Base-by-base conservation (phyloP, 2,329 filamentous ascomycete genomes). In the Neopestalotiopsis clavispora region DNA sequence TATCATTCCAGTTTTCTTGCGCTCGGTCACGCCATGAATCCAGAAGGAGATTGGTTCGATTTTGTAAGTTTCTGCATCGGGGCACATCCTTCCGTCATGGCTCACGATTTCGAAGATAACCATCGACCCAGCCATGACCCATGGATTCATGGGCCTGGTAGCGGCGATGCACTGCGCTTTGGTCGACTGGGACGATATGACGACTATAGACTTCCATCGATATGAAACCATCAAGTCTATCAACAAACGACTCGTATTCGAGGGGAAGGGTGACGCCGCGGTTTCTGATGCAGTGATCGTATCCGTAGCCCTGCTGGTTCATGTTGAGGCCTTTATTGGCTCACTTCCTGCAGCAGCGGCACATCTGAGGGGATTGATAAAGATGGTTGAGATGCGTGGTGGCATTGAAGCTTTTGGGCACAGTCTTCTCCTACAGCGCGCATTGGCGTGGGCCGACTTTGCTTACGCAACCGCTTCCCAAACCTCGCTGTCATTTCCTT, bases 151-250 rank as follows among this genome's bases (percentile, higher is more conserved):
- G 71, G 77, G 76, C 4, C 72, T 77, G 70, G 71, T 78, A 32
- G 77, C 77, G 13, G 77, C 76, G n/a, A 78, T 79, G 76, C 77
- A 79, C 52, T 78, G 78, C 64, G 74, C 77, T 10, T 72, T 79
- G 12, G 77, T 77, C 7, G 72, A 74, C 61, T 79, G 77, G 77
- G 73, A 72, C 30, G 77, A 79, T 60, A 78, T 74, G 20, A 78
- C 74, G 30, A 79, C 76, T 9, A 75, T 79, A 61, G 77, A 79
- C 63, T 78, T 78, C 58, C 77, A 79, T 67, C 77, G 77, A 10
- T 74, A 78, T 45, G 75, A 79, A 67, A 75, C 77, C 12, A 74
- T 79, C 13, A 77, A 78, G 57, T 75, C 73, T 12, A 75, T 79
- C 64, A 79, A 79, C 63, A 72, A 77, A 58, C 73, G 77, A 65